Conservation (phyloP, 2,329 filamentous ascomycete genomes). For the Trichoderma harzianum region DNA sequence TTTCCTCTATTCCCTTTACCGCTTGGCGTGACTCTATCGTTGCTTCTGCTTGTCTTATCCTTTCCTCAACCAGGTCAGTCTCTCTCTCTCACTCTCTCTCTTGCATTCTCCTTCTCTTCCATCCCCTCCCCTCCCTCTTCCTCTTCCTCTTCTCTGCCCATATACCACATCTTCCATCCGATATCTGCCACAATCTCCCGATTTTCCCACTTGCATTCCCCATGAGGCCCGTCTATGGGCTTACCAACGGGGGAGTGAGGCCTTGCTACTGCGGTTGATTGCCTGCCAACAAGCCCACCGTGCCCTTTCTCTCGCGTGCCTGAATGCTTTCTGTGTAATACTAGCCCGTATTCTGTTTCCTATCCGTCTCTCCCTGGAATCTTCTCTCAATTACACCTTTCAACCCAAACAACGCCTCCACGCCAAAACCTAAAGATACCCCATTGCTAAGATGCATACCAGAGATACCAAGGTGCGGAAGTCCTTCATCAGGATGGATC, state of each 20-base stretch:
- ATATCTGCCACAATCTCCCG: slow-evolving; percentile 20
- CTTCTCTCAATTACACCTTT: slow-evolving; percentile 9
- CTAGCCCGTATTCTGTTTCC: slow-evolving; percentile 17
- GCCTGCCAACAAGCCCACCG: background rate
- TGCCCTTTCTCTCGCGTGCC: slow-evolving; percentile 15
- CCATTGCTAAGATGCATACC: slow-evolving; percentile 49
- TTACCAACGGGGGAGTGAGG: slow-evolving; percentile 25
- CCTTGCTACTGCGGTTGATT: slow-evolving; percentile 23
- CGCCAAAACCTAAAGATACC: slow-evolving; percentile 9
- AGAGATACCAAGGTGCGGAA: slow-evolving; percentile 47
- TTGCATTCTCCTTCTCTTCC: slow-evolving; percentile 18
- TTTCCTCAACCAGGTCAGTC: slow-evolving; percentile 31
- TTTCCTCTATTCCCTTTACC: slow-evolving; percentile 20
- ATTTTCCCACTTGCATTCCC: slow-evolving; percentile 20
- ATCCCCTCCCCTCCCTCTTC: slow-evolving; percentile 20
- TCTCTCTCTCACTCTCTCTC: slow-evolving; percentile 15
- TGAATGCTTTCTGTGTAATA: slow-evolving; percentile 22
- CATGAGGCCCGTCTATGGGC: slow-evolving; percentile 30
- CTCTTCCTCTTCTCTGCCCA: slow-evolving; percentile 21
- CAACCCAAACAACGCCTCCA: slow-evolving; percentile 9
- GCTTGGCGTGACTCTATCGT: slow-evolving; percentile 17
- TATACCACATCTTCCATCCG: slow-evolving; percentile 18
- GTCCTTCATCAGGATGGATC: slow-evolving; percentile 61
- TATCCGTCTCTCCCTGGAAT: slow-evolving; percentile 4
- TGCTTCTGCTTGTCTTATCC: slow-evolving; percentile 21